Evolutionary conservation across 73 alveolate genomes (phyloP).

Genomic region (Paramecium tetraurelia): DNA sequence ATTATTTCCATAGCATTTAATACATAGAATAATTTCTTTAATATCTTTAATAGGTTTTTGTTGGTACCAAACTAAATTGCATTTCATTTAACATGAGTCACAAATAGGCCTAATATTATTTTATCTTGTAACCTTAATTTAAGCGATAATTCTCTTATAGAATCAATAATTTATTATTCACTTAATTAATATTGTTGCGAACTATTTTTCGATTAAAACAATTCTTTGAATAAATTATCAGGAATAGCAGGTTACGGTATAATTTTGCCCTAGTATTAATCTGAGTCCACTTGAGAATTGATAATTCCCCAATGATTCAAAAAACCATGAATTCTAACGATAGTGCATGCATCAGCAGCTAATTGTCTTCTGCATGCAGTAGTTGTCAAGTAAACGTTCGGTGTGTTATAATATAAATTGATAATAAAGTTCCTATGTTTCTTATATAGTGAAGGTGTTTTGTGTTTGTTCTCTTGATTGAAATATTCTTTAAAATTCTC

Average conservation of each 20-base stretch:
- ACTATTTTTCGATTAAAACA: not conserved
- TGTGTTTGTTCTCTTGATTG: slow-evolving; percentile 87
- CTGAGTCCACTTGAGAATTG: slow-evolving; percentile 94
- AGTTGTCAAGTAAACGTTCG: slow-evolving; percentile 86
- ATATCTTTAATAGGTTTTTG: slow-evolving; percentile 55
- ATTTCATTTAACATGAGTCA: slow-evolving; percentile 48
- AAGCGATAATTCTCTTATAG: not conserved
- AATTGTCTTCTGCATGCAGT: slow-evolving; percentile 96
- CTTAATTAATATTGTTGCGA: not conserved
- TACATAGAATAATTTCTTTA: slow-evolving; percentile 45
- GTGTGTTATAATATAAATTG: slow-evolving; percentile 89
- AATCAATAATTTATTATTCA: not conserved
- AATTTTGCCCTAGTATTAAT: slow-evolving; percentile 81
- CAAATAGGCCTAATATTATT: slow-evolving; percentile 58
- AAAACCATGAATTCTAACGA: slow-evolving; percentile 93
- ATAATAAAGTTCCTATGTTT: slow-evolving; percentile 95
- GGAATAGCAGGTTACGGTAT: slow-evolving; percentile 43
- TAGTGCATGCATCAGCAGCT: slow-evolving; percentile 98
- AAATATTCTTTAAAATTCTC: slow-evolving; percentile 95
- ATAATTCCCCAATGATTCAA: slow-evolving; percentile 97
- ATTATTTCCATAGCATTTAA: slow-evolving; percentile 51
- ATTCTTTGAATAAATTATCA: not conserved
- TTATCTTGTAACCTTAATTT: not conserved
- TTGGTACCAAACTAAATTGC: slow-evolving; percentile 63
- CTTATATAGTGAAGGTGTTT: slow-evolving; percentile 93